Base-by-base conservation (phyloP, 164 flowering plant species). In the grape (Vitis vinifera) region DNA sequence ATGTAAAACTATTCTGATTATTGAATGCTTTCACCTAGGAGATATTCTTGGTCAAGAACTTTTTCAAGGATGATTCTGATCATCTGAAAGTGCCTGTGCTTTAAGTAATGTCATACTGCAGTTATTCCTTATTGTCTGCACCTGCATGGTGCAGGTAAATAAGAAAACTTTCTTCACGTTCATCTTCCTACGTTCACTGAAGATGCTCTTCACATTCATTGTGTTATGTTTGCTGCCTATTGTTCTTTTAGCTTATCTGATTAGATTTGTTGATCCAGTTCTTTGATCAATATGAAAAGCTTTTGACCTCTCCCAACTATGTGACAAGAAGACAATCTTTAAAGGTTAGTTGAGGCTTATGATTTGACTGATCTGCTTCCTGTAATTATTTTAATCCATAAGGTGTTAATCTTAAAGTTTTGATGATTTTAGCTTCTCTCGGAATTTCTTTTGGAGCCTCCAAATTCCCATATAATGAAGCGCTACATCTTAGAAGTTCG, bases 241-340 rank as follows among this genome's bases (percentile, higher is more conserved):
- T 71, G 10, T 71, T 13, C 19, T 74, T 65, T 59, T 31, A 19
- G 49, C 71, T 68, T 50, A 67, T 68, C 73, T 73, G 57, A 73
- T 62, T 55, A 65, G 62, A 55, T 19, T 48, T 70, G 30, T 76
- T 61, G 27, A 79, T 80, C 55, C 91, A 96, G 99, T 96, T 96
- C 83, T 96, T 96, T 76, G 86, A 84, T 81, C 78, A 75, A 48
- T 87, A 91, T 79, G 99, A 90, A 70, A 87, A 69, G 68, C 93
- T 96, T 53, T 73, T 96, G 83, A 86, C 86, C 60, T 96, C 99
- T 50, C 16, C 87, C 31, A 96, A 96, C 79, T 96, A 96, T 75
- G 99, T 93, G 67, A 93, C 98, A 51, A 90, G 97, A 85, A 86
- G 99, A 80, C 99, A 96, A 72, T 93, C 97, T 50, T 74, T 93